phyloP scores from a whole-genome alignment of 2,329 filamentous ascomycete species.

The Colletotrichum kahawae region DNA sequence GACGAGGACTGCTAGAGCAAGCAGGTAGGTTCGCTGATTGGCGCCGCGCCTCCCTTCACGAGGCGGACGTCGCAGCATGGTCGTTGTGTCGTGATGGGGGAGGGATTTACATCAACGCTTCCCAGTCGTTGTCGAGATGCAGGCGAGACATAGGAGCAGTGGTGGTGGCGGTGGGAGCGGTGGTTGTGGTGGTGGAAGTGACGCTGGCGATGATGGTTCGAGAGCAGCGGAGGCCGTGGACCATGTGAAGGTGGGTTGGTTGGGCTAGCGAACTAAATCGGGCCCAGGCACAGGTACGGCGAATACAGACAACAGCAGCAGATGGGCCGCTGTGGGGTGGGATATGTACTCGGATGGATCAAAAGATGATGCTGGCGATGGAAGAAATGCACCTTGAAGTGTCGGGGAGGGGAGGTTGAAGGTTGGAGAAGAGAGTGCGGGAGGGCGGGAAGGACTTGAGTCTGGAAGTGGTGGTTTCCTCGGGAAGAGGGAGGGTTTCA shows the following conservation, averaged over 20 bases:
- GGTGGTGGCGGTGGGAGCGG: neutral
- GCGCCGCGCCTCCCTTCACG: slow-evolving; percentile 58
- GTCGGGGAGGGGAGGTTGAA: neutral
- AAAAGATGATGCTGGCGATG: neutral
- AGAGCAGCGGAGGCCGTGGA: neutral
- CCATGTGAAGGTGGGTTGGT: slow-evolving; percentile 20
- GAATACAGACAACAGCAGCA: neutral
- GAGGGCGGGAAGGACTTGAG: neutral
- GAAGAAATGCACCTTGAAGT: neutral
- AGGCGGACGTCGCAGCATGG: slow-evolving; percentile 69
- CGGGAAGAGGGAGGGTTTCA: neutral
- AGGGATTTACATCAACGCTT: slow-evolving; percentile 22
- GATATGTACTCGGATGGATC: neutral
- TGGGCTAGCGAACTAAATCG: slow-evolving; percentile 18
- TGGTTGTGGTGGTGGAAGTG: neutral
- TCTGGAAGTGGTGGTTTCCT: neutral
- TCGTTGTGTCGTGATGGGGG: neutral
- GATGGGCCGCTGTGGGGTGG: neutral
- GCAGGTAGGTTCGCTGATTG: slow-evolving; percentile 50
- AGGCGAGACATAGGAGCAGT: slow-evolving; percentile 23
- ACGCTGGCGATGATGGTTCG: neutral
- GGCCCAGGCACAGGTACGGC: slow-evolving; percentile 1
- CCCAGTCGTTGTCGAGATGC: neutral
- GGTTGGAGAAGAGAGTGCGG: neutral
- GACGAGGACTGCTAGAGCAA: slow-evolving; percentile 63